Conservation (phyloP, 2,329 filamentous ascomycete genomes). For the Phialophora tarda region DNA sequence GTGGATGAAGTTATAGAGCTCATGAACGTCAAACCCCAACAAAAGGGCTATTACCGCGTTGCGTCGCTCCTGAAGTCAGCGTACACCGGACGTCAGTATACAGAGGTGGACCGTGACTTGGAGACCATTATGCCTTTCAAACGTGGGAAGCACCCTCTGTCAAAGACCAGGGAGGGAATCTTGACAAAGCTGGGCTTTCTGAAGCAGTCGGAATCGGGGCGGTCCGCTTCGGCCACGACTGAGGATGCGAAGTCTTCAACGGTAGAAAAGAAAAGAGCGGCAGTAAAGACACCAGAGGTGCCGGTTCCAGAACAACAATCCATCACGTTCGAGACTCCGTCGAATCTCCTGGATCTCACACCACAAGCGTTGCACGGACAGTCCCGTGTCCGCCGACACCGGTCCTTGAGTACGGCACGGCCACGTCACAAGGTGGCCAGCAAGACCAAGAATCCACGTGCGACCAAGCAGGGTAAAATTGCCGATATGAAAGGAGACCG, state of each 20-base stretch:
- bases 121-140: slow-evolving; percentile 8
- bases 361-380: not conserved
- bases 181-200: slow-evolving; percentile 12
- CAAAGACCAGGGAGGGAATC: slow-evolving; percentile 1
- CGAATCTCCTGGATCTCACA: not conserved
- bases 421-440: too few species aligned
- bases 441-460: not conserved
- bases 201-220: not conserved
- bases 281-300: not conserved
- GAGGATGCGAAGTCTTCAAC: not conserved
- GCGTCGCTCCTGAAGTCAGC: slow-evolving; percentile 12
- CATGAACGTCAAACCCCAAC: not conserved
- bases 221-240: not conserved
- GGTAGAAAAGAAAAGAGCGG: not conserved
- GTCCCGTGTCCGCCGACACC: not conserved
- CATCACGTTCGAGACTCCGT: slow-evolving; percentile 1
- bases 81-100: slow-evolving; percentile 15
- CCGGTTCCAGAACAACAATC: slow-evolving; percentile 5
- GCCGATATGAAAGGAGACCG: slow-evolving; percentile 18
- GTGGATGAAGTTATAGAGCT: slow-evolving; percentile 16
- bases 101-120: slow-evolving; percentile 24
- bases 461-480: not conserved
- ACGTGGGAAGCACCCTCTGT: slow-evolving; percentile 8
- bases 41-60: not conserved
- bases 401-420: too few species aligned